Conservation (phyloP, 768 basidiomycete species). For the Leccinellum luteum region DNA sequence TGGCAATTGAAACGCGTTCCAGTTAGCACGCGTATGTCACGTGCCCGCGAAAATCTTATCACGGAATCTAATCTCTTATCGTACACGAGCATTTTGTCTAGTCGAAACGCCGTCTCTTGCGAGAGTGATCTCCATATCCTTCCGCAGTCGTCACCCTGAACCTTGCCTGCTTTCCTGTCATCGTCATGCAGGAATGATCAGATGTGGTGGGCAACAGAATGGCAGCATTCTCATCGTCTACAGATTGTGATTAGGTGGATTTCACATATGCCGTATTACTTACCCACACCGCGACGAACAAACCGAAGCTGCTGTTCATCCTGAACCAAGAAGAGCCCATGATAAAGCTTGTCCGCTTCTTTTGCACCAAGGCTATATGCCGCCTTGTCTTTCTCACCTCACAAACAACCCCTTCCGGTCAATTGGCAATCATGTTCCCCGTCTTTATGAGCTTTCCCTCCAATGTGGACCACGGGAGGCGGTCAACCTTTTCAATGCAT, state of each 20-base stretch:
- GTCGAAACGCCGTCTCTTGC: not conserved
- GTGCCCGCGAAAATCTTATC: not conserved
- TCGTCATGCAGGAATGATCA: not conserved
- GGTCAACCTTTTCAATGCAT: not conserved
- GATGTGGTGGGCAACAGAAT: no score
- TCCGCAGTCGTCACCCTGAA: slow-evolving; percentile 5
- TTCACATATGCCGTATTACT: not conserved
- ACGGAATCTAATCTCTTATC: not conserved
- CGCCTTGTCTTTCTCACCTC: not conserved
- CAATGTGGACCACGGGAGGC: no score
- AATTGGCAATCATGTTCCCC: not conserved
- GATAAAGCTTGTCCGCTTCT: not conserved
- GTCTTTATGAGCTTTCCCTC: not conserved
- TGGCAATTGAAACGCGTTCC: slow-evolving; percentile 2
- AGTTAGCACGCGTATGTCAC: slow-evolving; percentile 7
- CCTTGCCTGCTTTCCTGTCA: not conserved
- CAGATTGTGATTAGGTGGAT: not conserved
- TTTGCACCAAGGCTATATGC: not conserved
- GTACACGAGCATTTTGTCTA: not conserved
- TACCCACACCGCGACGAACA: not conserved
- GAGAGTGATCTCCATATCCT: not conserved
- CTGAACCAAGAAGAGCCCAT: not conserved
- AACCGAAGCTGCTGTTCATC: not conserved
- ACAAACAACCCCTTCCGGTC: not conserved
- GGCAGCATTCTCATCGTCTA: not conserved